These are phyloP conservation scores for Penicillium frequentans DNA, from an alignment of 2,329 filamentous ascomycete genomes.

Conservation along the genomic window DNA sequence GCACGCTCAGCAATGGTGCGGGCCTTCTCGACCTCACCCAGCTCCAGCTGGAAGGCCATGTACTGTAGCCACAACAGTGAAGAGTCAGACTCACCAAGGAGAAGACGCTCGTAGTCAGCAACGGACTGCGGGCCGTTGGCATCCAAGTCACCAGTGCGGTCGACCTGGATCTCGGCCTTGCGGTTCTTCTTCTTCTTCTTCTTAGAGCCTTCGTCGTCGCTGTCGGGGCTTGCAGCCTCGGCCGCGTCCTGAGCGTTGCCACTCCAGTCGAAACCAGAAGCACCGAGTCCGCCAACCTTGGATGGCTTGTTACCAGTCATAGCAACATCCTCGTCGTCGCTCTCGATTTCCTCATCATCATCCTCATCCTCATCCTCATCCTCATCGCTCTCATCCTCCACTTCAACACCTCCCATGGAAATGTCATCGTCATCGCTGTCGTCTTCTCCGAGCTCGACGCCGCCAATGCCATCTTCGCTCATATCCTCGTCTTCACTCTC, in stretches of 20 bases:
- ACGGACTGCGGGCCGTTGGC: constrained; percentile 83
- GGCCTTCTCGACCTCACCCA: constrained; percentile 84
- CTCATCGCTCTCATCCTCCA: constrained; percentile 43
- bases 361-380: constrained; percentile 44
- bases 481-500: constrained; percentile 50
- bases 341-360: constrained; percentile 9
- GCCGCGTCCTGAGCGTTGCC: constrained; percentile 63
- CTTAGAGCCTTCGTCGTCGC: constrained; percentile 45
- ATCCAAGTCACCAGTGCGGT: constrained; percentile 90
- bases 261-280: constrained; percentile 85
- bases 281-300: constrained; percentile 61
- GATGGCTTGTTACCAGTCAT: constrained; percentile 35
- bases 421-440: constrained; percentile 39
- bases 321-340: constrained; percentile 44
- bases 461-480: constrained; percentile 31
- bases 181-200: constrained; percentile 73
- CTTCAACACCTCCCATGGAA: constrained; percentile 47
- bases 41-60: constrained; percentile 97
- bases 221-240: constrained; percentile 48
- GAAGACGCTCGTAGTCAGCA: constrained; percentile 88
- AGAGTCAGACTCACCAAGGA: constrained; percentile 91
- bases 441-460: constrained; percentile 35
- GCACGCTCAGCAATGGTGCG: constrained; percentile 88
- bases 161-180: constrained; percentile 76
- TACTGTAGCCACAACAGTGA: constrained; percentile 93